Conservation (phyloP, 179 eudicot species). For the Sideroxylon spinosum region DNA sequence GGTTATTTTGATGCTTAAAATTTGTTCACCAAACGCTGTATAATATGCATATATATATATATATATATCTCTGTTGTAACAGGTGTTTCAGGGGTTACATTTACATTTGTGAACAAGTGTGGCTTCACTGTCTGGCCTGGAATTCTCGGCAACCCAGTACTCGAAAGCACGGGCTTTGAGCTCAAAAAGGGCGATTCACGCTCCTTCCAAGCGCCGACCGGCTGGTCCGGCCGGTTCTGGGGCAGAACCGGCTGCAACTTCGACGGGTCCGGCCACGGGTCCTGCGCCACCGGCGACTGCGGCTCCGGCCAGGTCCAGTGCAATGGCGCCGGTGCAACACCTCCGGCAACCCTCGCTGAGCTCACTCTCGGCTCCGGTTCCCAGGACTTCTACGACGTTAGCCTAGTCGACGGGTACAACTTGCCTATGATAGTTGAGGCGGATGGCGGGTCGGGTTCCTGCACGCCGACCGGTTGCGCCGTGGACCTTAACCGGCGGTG, state of each 20-base stretch:
- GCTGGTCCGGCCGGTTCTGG: constrained; percentile 92
- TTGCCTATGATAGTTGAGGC: constrained; percentile 50
- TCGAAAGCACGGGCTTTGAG: constrained; percentile 63
- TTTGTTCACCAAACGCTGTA: too few species aligned
- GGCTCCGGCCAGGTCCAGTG: constrained; percentile 57
- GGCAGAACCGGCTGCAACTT: constrained; percentile 65
- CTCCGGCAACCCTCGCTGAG: constrained; percentile 75
- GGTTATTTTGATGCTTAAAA: too few species aligned
- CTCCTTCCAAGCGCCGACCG: constrained; percentile 47
- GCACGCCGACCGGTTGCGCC: constrained; percentile 58
- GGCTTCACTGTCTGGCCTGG: constrained; percentile 70
- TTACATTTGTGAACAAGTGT: constrained; percentile 66
- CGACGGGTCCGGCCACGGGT: constrained; percentile 50
- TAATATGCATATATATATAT: too few species aligned
- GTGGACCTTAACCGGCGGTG: constrained; percentile 56
- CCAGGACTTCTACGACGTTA: constrained; percentile 71
- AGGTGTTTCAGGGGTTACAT: constrained; percentile 41
- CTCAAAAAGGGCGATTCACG: constrained; percentile 39
- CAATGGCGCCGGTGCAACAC: constrained; percentile 54
- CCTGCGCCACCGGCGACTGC: constrained; percentile 67
- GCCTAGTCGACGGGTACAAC: constrained; percentile 80
- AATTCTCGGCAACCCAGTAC: constrained; percentile 43
- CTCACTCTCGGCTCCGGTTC: constrained; percentile 67
- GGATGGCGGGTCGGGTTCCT: constrained; percentile 59
- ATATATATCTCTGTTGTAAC: background rate